phyloP scores from a whole-genome alignment of 2,329 filamentous ascomycete species.

The Fusarium lateritium region DNA sequence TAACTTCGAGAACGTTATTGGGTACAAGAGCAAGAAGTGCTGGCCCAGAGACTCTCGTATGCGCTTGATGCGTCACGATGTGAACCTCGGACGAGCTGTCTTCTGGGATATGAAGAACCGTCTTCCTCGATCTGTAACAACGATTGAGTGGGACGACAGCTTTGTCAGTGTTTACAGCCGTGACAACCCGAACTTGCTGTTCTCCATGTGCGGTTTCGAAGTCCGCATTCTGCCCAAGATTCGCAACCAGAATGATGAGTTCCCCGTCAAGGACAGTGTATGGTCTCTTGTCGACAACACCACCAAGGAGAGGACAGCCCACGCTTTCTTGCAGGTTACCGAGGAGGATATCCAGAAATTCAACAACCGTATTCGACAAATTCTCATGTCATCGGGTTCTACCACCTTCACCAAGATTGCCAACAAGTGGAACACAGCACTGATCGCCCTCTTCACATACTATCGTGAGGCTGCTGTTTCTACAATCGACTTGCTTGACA shows the following conservation, averaged over 20 bases:
- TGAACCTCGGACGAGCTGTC: slow-evolving; percentile 95
- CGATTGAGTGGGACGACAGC: slow-evolving; percentile 99
- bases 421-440: slow-evolving; percentile 99
- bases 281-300: slow-evolving; percentile 98
- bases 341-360: slow-evolving; percentile 99
- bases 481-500: slow-evolving; percentile 93
- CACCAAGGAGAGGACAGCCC: slow-evolving; percentile 95
- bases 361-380: slow-evolving; percentile 98
- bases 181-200: slow-evolving; percentile 96
- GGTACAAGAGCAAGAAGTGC: slow-evolving; percentile 99
- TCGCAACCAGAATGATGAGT: slow-evolving; percentile 95
- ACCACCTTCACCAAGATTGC: slow-evolving; percentile 99
- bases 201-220: slow-evolving; percentile 98
- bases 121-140: slow-evolving; percentile 92
- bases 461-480: slow-evolving; percentile 98
- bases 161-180: slow-evolving; percentile 98
- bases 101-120: slow-evolving; percentile 99
- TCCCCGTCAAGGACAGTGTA: slow-evolving; percentile 96
- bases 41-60: slow-evolving; percentile 98
- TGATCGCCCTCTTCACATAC: slow-evolving; percentile 98
- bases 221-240: slow-evolving; percentile 96
- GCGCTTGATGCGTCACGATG: slow-evolving; percentile 98
- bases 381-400: slow-evolving; percentile 99
- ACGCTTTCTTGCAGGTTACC: slow-evolving; percentile 97
- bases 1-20: slow-evolving; percentile 99